Conservation (phyloP, 768 basidiomycete genomes). For the Boletus sp. region DNA sequence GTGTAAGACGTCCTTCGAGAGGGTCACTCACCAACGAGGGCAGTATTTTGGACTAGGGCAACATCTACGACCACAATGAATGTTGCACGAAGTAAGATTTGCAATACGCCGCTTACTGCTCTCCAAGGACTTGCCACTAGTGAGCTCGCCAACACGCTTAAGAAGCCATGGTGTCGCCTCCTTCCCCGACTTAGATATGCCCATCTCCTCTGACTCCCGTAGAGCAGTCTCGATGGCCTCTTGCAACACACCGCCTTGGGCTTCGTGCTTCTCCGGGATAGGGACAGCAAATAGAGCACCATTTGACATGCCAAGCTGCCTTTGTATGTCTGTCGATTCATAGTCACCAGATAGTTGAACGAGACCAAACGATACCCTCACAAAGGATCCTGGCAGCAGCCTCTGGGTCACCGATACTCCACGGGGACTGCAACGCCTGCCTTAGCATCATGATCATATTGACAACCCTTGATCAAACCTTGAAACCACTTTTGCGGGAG, state of each 20-base stretch:
- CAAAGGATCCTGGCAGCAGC: slow-evolving; percentile 74
- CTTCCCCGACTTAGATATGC: slow-evolving; percentile 77
- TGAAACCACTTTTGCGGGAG: slow-evolving; percentile 74
- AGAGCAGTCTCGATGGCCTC: slow-evolving; percentile 81
- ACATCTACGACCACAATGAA: slow-evolving; percentile 52
- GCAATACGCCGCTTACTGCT: slow-evolving; percentile 49
- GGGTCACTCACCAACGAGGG: slow-evolving; percentile 62
- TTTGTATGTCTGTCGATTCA: slow-evolving; percentile 54
- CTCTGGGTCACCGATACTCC: slow-evolving; percentile 60
- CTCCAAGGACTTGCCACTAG: slow-evolving; percentile 66
- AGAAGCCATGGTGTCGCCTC: slow-evolving; percentile 95
- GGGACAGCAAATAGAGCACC: slow-evolving; percentile 86
- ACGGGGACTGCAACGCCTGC: slow-evolving; percentile 59
- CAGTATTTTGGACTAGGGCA: slow-evolving; percentile 87
- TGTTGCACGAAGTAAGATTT: not conserved
- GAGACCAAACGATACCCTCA: slow-evolving; percentile 36
- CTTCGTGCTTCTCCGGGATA: slow-evolving; percentile 76
- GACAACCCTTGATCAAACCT: slow-evolving; percentile 35
- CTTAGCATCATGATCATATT: not conserved
- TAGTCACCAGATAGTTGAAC: not conserved
- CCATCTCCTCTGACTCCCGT: slow-evolving; percentile 74
- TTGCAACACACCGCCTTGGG: slow-evolving; percentile 66
- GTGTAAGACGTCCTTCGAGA: not conserved
- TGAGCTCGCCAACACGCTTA: slow-evolving; percentile 76
- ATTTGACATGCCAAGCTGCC: slow-evolving; percentile 66